Percentiles rank a stretch among this genome's conserved stretches.
Evolutionary conservation across 176 grass and related monocot species (phyloP).

Genomic region (Tuctoria greenei): DNA sequence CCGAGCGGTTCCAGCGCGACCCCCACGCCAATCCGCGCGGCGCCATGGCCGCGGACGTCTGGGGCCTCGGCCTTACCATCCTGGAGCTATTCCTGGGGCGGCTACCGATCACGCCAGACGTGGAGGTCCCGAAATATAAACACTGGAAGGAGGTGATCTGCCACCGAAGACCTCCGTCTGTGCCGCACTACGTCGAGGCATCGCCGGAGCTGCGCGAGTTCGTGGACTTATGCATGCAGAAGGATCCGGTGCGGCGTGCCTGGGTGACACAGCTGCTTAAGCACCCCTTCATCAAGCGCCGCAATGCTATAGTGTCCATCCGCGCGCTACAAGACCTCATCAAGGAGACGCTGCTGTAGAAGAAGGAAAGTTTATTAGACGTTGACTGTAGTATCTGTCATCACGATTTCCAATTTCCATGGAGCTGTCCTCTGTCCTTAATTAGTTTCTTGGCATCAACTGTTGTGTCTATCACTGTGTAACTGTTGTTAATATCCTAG

Average conservation of each 20-base stretch:
- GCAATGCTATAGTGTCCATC: background rate
- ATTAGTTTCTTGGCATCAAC: too few relatives aligned
- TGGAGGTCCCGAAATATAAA: conserved; percentile 30
- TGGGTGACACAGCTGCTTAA: background rate
- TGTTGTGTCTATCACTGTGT: too few relatives aligned
- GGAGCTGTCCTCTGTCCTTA: too few relatives aligned
- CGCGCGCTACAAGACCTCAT: conserved; percentile 28
- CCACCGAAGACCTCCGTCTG: background rate
- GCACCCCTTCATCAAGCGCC: background rate
- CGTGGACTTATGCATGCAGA: conserved; percentile 32
- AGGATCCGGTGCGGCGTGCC: conserved; percentile 18
- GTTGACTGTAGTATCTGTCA: too few relatives aligned
- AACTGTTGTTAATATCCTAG: too few relatives aligned
- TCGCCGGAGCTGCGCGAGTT: conserved; percentile 30
- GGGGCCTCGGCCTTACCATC: too few relatives aligned
- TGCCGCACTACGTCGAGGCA: background rate
- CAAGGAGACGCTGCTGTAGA: background rate
- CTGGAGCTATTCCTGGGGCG: too few relatives aligned
- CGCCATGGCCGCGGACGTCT: conserved; percentile 44
- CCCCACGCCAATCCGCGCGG: background rate
- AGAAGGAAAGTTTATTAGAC: too few relatives aligned
- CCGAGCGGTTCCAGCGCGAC: conserved; percentile 41
- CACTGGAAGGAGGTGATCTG: conserved; percentile 26
- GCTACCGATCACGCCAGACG: too few relatives aligned
- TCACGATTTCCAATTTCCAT: too few relatives aligned